Percentiles rank a stretch among this genome's conserved stretches.
Evolutionary conservation across 2,329 filamentous ascomycete species (phyloP).

Genomic region (Fonsecaea pedrosoi): DNA sequence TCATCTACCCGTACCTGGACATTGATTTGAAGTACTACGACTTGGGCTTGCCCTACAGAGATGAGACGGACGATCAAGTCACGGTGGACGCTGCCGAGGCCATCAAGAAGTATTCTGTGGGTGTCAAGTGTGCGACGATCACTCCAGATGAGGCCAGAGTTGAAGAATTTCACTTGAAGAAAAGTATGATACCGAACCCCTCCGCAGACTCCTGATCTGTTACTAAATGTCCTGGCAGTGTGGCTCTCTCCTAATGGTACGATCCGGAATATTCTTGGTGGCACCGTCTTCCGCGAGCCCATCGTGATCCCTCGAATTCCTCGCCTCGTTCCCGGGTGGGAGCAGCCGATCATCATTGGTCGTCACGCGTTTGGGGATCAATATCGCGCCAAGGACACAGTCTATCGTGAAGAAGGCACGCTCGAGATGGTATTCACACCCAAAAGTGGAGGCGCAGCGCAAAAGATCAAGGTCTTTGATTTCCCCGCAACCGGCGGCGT

Average conservation of each 20-base stretch:
- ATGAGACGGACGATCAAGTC: conserved; percentile 95
- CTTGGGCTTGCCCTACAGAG: conserved; percentile 89
- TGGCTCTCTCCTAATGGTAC: conserved; percentile 98
- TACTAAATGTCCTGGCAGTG: conserved; percentile 62
- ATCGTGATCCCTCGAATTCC: conserved; percentile 95
- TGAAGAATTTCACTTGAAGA: conserved; percentile 97
- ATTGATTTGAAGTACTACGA: conserved; percentile 99
- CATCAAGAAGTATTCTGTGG: conserved; percentile 98
- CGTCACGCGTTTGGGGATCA: conserved; percentile 98
- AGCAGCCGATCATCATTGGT: conserved; percentile 98
- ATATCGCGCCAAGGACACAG: conserved; percentile 93
- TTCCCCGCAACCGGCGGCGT: conserved; percentile 87
- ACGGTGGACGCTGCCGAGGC: conserved; percentile 94
- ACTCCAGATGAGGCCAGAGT: conserved; percentile 96
- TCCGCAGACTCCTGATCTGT: conserved; percentile 6
- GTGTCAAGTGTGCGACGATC: conserved; percentile 99
- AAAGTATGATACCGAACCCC: conserved; percentile 68
- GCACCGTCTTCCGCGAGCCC: conserved; percentile 98
- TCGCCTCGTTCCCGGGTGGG: conserved; percentile 94
- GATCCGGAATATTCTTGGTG: conserved; percentile 75
- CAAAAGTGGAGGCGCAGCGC: conserved; percentile 70
- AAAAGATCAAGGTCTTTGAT: conserved; percentile 88
- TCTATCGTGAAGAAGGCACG: conserved; percentile 82
- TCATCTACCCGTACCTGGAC: conserved; percentile 73
- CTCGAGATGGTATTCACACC: conserved; percentile 96